Base-by-base conservation (phyloP, 495 filamentous ascomycete genomes). In the Apodospora peruviana region DNA sequence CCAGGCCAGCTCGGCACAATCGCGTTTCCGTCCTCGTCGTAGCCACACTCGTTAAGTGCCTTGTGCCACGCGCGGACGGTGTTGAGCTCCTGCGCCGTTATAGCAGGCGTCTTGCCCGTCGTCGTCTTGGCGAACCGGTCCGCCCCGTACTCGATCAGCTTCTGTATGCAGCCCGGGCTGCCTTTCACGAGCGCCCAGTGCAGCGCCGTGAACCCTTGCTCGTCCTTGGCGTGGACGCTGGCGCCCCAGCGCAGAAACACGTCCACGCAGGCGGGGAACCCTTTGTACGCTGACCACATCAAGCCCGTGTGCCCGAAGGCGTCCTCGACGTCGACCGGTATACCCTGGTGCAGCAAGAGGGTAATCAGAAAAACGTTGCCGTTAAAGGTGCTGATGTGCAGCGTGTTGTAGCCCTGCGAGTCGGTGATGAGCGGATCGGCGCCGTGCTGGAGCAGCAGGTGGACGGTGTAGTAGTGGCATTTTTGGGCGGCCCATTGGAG, bases 281-380 rank as follows among this genome's bases (percentile, higher is more conserved):
- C 94, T 62, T 97, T 98, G 69, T 98, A 98, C 23, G 91, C 91
- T 20, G 94, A 88, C 93, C 93, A 98, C 93, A 98, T 98, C 44
- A 98, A 70, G 32, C 82, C 83, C 1, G 94, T 97, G 67, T 98
- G 94, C 10, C 88, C 86, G 57, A 87, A 86, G 44, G 85, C 76
- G 69, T 98, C 93, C 27, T 83, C 76, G 16, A 89, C 85, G 62
- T 98, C 93, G 48, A 98, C 85, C 11, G 90, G 87, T 35, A 98
- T 90, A 56, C 90, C 88, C 58, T 95, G 88, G 67, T 97, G 93
- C 2, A 98, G 73, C 11, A 81, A 63, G 3, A 98, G 71, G 22
- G 91, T 76, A n/a, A 98, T 74, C 40, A 96, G 76, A 56, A 93
- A 86, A n/a, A 95, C 85, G 61, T 96, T 96, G 53, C 94, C 93